Base-by-base conservation (phyloP, 2,329 filamentous ascomycete genomes). In the Colletotrichum acutatum region DNA sequence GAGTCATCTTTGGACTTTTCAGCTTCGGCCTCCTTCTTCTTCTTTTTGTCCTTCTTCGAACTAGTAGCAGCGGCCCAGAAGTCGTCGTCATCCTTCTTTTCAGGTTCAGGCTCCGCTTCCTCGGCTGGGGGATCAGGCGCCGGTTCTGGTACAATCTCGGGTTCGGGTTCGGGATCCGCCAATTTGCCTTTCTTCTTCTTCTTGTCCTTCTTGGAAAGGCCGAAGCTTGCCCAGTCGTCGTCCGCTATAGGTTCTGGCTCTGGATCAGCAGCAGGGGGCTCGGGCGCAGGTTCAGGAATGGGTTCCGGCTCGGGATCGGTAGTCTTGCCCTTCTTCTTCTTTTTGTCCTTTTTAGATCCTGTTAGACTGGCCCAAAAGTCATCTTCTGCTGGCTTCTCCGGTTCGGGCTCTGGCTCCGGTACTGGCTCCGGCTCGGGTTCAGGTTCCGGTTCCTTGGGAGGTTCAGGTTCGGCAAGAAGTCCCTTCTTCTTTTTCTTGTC, bases 401-500 rank as follows among this genome's bases (percentile, higher is more conserved):
- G 59, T 9, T 76, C 74, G 1, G 63, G 75, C 9, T 79, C 78
- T 24, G 77, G 74, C 22, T 77, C 79, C 12, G 78, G 75, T 32
- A 83, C 83, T 9, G 70, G 58, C 30, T 66, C 67, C 12, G 63
- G 62, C 30, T 68, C 61, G n/a, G 61, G 69, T 52, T 67, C 71
- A 2, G 61, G 71, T 30, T 80, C 78, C 1, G 76, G 70, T 53
- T 77, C 75, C 24, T 76, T 77, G 19, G 67, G 52, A 26, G 58
- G 65, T 14, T 71, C 75, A 34, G 76, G 64, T 11, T 78, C 76
- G 26, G 78, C 76, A 71, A 80, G 75, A 56, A 76, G 74, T 22
- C 78, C 79, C 58, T 78, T 79, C 67, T 79, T 83, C 73, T 83
- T 81, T 72, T 84, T 85, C 75, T 82, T 86, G 30, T 78, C 77